Evolutionary conservation across 192 early-diverging fungal species (phyloP), one percentile per base, ranked within the genome.

Genomic region (Chytriomyces sp.): DNA sequence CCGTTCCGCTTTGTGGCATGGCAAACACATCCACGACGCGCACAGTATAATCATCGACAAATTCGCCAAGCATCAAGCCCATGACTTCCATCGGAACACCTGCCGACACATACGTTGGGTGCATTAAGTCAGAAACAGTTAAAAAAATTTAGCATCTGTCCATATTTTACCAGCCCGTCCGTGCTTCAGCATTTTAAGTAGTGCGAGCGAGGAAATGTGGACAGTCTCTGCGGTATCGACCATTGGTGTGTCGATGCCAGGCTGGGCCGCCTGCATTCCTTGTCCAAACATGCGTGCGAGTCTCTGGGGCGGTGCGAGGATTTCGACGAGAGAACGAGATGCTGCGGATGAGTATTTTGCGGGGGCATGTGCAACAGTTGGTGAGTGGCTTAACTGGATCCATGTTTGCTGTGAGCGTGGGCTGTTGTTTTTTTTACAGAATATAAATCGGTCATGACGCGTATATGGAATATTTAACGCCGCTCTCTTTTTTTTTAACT

Each of bases 1-100:
- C 95, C 6, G 98, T 99, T 67, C 98, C 98, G 79, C 93, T 94
- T 84, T 99, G 98, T 45, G 98, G 98, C 98, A 99, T 99, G n/a
- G 98, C 98, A 93, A 98, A 99, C 62, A 99, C 98, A 80, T 99
- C 98, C 61, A 97, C 96, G 18, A 99, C 98, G 5, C 94, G 92
- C 1, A 75, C 73, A 2, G 98, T 99, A 82, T 99, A 99, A 77
- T 99, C 98, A 80, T 99, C 98, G 5, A 99, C 92, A 88, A 99
- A 99, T 82, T 98, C 95, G 23, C 98, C 98, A 74, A 99, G 86
- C 98, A 99, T 99, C 60, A 99, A 86, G 7, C 98, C 98, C 98
- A 99, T 99, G 75, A 99, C 98, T 82, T 99, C 64, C 20, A 64
- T 43, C 64, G 64, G 24, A 13, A 28, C 64, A 16, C 64, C 64